phyloP scores from a whole-genome alignment of 2,329 filamentous ascomycete species.

The Beauveria sp. region DNA sequence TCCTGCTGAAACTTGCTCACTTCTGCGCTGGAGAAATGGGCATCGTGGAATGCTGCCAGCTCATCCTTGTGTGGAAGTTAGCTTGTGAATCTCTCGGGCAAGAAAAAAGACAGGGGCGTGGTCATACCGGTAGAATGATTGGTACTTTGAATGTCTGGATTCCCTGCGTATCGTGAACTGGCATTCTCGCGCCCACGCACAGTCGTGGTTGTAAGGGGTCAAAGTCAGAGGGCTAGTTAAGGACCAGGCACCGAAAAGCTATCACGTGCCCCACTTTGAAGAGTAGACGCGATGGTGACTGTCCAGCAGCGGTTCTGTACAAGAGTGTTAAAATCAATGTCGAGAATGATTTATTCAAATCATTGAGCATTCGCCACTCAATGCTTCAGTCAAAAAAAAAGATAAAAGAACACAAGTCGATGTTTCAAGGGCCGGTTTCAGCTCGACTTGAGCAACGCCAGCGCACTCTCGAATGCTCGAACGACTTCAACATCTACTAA shows the following conservation, averaged over 20 bases:
- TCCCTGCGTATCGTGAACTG: neutral
- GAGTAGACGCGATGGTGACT: neutral
- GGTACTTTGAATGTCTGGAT: neutral
- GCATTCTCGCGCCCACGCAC: conserved; percentile 1
- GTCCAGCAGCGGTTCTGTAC: neutral
- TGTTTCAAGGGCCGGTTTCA: conserved; percentile 13
- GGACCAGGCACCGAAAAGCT: neutral
- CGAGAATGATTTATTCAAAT: too few species aligned
- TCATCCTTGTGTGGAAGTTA: conserved; percentile 43
- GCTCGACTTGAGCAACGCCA: conserved; percentile 42
- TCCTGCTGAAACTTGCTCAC: conserved; percentile 37
- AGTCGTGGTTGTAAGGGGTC: neutral
- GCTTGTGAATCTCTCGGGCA: neutral
- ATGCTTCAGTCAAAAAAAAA: neutral
- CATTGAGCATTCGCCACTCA: neutral
- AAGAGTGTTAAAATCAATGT: neutral
- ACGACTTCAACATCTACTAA: conserved; percentile 44
- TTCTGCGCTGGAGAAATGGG: conserved; percentile 48
- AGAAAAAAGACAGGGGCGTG: too few species aligned
- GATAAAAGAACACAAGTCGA: neutral
- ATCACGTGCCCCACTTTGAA: conserved; percentile 8
- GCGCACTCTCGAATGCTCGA: conserved; percentile 53
- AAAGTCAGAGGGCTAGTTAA: neutral
- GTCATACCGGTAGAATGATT: conserved; percentile 3
- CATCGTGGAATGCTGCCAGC: conserved; percentile 47